Base-by-base conservation (phyloP, 257 asterid species). In the Lavandula angustifolia region DNA sequence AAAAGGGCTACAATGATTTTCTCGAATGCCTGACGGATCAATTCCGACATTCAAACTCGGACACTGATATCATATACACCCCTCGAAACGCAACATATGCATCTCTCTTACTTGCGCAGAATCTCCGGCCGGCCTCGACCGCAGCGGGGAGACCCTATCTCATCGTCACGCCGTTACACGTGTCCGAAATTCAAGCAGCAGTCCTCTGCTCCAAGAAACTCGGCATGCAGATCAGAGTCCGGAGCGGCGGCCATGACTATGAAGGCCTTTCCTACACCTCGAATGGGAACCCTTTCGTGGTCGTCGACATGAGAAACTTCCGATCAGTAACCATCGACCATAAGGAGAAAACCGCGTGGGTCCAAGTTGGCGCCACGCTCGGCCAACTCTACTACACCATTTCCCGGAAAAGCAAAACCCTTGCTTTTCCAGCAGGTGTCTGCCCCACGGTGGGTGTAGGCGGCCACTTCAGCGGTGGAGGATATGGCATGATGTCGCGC, bases 211-310 rank as follows among this genome's bases (percentile, higher is more conserved):
- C 72, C 58, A 40, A 22, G 14, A 18, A 54, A 12, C 50, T 67
- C 32, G 58, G 50, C 14, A 10, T 44, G 22, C 72, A 11, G 50
- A 46, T 67, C 47, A 37, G 69, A 64, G 69, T 50, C 11, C 57
- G 44, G 35, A 64, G 69, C 48, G 69, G 69, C 32, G 69, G 69
- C 61, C 69, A 64, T 8, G 69, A 63, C 59, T 63, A 62, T 22
- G 68, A 62, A 18, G 68, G 68, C 48, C 68, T 62, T 6, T 62
- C 68, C 48, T 62, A 48, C 59, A 35, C 34, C 35, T 49, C 59
- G n/a, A n/a, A n/a, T n/a, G n/a, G n/a, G n/a, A 6, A 2, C 11
- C 82, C 83, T 3, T 81, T 78, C 56, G 53, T 78, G 16, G 29
- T 81, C 16, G 27, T 76, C 5, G 84, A 71, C 68, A 53, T 50